Base-by-base conservation (phyloP, 2,329 filamentous ascomycete species). In the Lasiodiplodia theobromae region DNA sequence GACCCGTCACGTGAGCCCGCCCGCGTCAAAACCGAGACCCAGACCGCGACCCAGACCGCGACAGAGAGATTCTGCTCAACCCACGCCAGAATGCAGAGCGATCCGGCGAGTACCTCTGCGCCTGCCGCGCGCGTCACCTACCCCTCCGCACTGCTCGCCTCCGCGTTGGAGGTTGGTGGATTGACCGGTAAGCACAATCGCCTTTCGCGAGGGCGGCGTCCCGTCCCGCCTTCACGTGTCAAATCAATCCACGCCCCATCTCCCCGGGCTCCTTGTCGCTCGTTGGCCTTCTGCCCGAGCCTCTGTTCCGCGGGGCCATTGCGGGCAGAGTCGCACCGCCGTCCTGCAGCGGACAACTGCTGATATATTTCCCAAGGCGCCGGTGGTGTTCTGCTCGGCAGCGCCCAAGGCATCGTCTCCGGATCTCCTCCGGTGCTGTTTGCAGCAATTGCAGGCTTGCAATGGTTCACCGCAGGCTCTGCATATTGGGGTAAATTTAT, bases 401-500 rank as follows among this genome's bases (percentile, higher is more conserved):
- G 82, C 64, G 77, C 82, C 60, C 78, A 78, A 62, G 83, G 83
- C 38, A 82, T 94, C 58, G 86, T 89, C 69, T 90, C 91, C 21
- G 87, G 86, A 16, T 90, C 92, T 4, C 85, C 92, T 4, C 85
- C 87, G 4, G 77, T 88, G 2, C 80, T 95, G 7, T 95, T 93
- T 80, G 90, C 92, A 0, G 73, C 91, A 14, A 86, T 90, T 47
- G 89, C 91, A 25, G 91, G 92, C 21, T 83, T 92, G 51, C 93
- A 97, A 81, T 97, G 92, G 88, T 93, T 93, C 79, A 86, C 88
- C 52, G 85, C 96, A 49, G 93, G 93, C 44, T 88, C 87, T 57
- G 91, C 88, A 18, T 97, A 90, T 77, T 95, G 90, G 85, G 66
- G 66, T 68, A 53, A 66, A 25, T 10, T 18, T 21, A 10, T 25